Percentiles rank a stretch among this genome's conserved stretches.
Conservation (phyloP, 2,329 filamentous ascomycete species). For the Botryotinia calthae region DNA sequence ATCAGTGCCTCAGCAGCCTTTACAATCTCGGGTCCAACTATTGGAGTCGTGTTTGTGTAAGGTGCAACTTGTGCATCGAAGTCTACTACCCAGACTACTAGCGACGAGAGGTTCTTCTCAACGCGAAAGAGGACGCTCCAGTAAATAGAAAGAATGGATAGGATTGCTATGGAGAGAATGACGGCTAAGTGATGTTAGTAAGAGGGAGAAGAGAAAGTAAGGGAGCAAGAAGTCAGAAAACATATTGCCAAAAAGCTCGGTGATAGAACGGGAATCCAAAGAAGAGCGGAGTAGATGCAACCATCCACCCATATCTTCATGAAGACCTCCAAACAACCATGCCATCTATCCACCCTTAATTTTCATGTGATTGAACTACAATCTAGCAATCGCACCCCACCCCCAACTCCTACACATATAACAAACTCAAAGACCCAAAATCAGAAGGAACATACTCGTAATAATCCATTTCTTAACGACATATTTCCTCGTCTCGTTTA, state of each 20-base stretch:
- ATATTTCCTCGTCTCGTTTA: constrained; percentile 23
- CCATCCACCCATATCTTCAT: neutral
- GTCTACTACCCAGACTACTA: constrained; percentile 59
- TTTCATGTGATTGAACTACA: neutral
- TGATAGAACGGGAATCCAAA: neutral
- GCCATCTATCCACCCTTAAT: neutral
- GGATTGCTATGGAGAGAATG: neutral
- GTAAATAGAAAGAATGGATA: constrained; percentile 54
- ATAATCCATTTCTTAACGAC: constrained; percentile 29
- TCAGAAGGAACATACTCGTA: constrained; percentile 42
- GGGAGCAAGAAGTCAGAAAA: neutral
- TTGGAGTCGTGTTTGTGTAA: constrained; percentile 47
- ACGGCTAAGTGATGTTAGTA: neutral
- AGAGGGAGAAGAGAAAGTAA: neutral
- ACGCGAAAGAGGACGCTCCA: constrained; percentile 57
- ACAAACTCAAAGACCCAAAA: too few relatives aligned
- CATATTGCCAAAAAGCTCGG: too few relatives aligned
- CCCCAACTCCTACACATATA: neutral
- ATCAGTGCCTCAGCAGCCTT: constrained; percentile 46
- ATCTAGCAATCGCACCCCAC: neutral
- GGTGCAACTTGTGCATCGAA: constrained; percentile 57
- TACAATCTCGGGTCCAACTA: constrained; percentile 56
- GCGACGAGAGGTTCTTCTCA: constrained; percentile 46
- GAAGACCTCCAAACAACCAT: neutral
- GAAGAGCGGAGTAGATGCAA: neutral